Evolutionary conservation across 148 eudicot genomes (phyloP).

Genomic region (Tetragonia tetragonoides): DNA sequence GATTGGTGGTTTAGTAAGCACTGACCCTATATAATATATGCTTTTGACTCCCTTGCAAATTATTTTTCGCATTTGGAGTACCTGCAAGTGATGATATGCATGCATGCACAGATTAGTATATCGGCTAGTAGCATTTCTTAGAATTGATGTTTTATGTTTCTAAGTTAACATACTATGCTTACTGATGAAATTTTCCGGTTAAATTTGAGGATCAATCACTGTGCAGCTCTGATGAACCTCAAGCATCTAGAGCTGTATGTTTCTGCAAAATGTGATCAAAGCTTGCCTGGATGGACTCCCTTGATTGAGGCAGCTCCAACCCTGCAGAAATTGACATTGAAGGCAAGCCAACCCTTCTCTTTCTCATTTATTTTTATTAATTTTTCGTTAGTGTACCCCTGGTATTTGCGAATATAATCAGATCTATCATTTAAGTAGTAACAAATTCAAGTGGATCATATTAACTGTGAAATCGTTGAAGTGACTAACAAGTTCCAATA

Average conservation of each 20-base stretch:
- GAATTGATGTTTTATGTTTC: background rate
- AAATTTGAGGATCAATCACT: background rate
- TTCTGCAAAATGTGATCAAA: background rate
- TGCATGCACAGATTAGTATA: background rate
- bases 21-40: background rate
- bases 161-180: background rate
- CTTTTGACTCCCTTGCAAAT: slow-evolving; percentile 9
- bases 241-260: background rate
- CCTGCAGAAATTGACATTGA: slow-evolving; percentile 11
- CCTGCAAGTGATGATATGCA: background rate
- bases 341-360: background rate
- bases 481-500: no score
- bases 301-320: slow-evolving; percentile 3
- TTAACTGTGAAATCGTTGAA: no score
- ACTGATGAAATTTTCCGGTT: background rate
- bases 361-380: no score
- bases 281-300: slow-evolving; percentile 9
- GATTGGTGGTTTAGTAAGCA: background rate
- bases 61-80: slow-evolving; percentile 6
- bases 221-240: slow-evolving; percentile 7
- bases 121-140: background rate
- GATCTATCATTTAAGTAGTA: no score
- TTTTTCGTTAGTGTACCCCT: no score
- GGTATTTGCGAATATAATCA: no score
- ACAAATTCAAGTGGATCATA: no score